Evolutionary conservation across 2,329 filamentous ascomycete species (phyloP).

Genomic region (Colletotrichum sidae): DNA sequence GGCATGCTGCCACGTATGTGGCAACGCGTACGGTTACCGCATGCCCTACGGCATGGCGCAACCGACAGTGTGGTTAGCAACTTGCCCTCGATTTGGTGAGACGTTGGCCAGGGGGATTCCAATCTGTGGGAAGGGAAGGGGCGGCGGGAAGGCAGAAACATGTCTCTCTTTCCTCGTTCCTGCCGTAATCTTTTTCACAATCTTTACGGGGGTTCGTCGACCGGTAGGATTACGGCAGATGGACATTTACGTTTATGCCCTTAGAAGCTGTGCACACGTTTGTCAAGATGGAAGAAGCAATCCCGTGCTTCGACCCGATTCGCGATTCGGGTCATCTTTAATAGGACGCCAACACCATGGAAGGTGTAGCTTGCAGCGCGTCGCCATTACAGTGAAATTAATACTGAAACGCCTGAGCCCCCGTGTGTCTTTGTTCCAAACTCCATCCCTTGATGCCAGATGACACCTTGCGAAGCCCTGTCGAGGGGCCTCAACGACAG

Average conservation of each 20-base stretch:
- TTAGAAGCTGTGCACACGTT: no score
- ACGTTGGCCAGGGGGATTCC: neutral
- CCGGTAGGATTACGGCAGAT: no score
- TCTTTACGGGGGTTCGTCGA: neutral
- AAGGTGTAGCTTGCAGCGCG: neutral
- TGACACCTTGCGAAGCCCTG: no score
- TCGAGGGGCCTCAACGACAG: neutral
- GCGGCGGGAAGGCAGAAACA: constrained; percentile 11
- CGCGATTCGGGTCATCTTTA: constrained; percentile 4
- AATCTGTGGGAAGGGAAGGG: neutral
- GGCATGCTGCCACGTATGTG: no score
- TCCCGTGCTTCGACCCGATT: constrained; percentile 1
- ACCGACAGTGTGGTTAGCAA: no score
- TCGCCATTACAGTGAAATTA: constrained; percentile 2
- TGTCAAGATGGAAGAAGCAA: neutral
- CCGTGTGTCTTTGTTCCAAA: constrained; percentile 11
- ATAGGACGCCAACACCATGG: constrained; percentile 29
- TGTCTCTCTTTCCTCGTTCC: constrained; percentile 15
- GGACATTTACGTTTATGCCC: no score
- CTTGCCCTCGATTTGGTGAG: neutral
- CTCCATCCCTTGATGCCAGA: neutral
- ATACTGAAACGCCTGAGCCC: constrained; percentile 12
- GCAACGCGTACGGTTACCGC: no score
- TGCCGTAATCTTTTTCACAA: constrained; percentile 8
- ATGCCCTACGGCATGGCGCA: no score